phyloP scores from a whole-genome alignment of 2,329 filamentous ascomycete species.

The Beauveria sp. region DNA sequence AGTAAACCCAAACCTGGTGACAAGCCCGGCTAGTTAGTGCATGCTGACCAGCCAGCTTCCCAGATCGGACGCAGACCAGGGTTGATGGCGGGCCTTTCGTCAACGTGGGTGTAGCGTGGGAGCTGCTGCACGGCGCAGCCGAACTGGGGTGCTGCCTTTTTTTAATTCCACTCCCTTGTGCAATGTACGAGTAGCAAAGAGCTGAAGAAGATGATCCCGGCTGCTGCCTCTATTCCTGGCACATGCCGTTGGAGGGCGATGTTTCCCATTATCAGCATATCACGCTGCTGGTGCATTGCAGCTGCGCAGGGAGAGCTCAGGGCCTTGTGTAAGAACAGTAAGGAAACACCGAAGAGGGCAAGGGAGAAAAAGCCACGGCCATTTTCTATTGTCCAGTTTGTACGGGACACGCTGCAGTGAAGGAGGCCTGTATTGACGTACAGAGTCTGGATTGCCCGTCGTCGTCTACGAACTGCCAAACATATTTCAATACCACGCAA shows the following conservation, averaged over 20 bases:
- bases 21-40: background rate
- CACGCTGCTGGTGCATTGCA: background rate
- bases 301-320: too few relatives aligned
- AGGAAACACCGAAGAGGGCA: too few relatives aligned
- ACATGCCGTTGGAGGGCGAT: background rate
- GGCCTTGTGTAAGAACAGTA: too few relatives aligned
- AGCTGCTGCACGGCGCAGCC: background rate
- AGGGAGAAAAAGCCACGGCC: too few relatives aligned
- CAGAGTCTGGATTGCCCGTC: background rate
- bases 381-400: too few relatives aligned
- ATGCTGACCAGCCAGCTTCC: background rate
- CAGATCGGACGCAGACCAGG: constrained; percentile 9
- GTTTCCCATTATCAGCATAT: background rate
- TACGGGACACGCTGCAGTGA: too few relatives aligned
- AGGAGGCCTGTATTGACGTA: background rate
- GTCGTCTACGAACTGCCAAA: background rate
- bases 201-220: background rate
- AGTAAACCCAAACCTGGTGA: background rate
- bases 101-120: constrained; percentile 5
- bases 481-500: background rate
- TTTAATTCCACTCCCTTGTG: too few relatives aligned
- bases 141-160: background rate
- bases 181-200: background rate
- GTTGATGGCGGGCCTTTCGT: background rate
- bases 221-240: background rate